phyloP scores from a whole-genome alignment of 768 basidiomycete genomes.

The Amanita pallidorosea region DNA sequence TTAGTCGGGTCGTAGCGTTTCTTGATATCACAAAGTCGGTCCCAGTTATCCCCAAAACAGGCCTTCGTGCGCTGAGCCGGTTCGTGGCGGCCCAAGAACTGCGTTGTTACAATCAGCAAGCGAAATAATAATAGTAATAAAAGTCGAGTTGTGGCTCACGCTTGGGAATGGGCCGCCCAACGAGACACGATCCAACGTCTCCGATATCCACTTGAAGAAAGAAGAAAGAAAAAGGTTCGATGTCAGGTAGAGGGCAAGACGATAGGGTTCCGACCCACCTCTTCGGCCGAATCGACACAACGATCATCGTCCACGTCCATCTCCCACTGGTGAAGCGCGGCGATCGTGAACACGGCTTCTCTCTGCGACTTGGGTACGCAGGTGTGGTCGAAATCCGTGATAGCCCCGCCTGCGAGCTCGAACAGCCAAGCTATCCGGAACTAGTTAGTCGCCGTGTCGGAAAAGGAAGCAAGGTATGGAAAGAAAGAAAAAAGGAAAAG shows the following conservation, averaged over 20 bases:
- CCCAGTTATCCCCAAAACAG: slow-evolving; percentile 71
- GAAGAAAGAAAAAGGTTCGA: background rate
- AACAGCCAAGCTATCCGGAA: slow-evolving; percentile 71
- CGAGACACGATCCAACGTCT: slow-evolving; percentile 59
- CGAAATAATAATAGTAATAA: background rate
- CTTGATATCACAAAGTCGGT: slow-evolving; percentile 61
- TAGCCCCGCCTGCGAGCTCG: slow-evolving; percentile 78
- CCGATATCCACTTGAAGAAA: slow-evolving; percentile 62
- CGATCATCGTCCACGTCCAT: slow-evolving; percentile 69
- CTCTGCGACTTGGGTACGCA: slow-evolving; percentile 74
- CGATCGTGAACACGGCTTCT: slow-evolving; percentile 74
- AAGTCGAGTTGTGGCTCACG: slow-evolving; percentile 34
- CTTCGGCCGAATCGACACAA: slow-evolving; percentile 78
- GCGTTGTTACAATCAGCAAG: slow-evolving; percentile 1
- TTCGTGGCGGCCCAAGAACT: slow-evolving; percentile 75
- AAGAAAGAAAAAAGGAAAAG: slow-evolving; percentile 10
- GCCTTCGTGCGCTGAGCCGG: slow-evolving; percentile 47
- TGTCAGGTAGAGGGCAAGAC: background rate
- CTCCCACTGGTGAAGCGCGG: slow-evolving; percentile 90
- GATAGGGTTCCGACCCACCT: slow-evolving; percentile 29
- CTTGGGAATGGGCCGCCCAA: slow-evolving; percentile 79
- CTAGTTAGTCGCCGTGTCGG: background rate
- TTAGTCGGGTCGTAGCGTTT: slow-evolving; percentile 64
- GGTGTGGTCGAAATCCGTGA: slow-evolving; percentile 59
- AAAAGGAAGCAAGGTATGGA: background rate